phyloP scores from a whole-genome alignment of 2,329 filamentous ascomycete species.

The Aspergillus amoenus region DNA sequence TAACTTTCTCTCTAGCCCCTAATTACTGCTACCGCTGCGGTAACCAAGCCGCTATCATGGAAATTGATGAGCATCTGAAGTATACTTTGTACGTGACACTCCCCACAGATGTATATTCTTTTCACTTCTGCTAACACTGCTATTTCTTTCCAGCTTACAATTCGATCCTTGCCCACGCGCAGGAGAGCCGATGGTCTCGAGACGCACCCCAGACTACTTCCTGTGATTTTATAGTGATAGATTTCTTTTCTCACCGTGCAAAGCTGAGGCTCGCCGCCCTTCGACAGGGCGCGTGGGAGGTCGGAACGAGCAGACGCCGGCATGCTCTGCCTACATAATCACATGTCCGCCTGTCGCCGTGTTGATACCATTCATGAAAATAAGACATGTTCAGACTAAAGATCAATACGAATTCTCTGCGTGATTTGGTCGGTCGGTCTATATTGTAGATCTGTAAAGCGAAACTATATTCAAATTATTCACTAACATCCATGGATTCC shows the following conservation, averaged over 20 bases:
- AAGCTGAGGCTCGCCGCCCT: slow-evolving; percentile 23
- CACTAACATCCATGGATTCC: no score
- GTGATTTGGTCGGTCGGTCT: neutral
- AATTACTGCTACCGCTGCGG: slow-evolving; percentile 99
- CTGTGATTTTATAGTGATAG: slow-evolving; percentile 58
- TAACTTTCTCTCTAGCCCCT: slow-evolving; percentile 55
- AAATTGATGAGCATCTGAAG: slow-evolving; percentile 98
- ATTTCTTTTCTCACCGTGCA: slow-evolving; percentile 25
- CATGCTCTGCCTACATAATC: slow-evolving; percentile 32
- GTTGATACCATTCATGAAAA: slow-evolving; percentile 45
- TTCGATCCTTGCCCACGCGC: slow-evolving; percentile 97
- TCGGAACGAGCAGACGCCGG: slow-evolving; percentile 29
- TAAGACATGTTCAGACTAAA: slow-evolving; percentile 30
- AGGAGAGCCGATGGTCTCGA: slow-evolving; percentile 97
- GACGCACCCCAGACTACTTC: slow-evolving; percentile 98
- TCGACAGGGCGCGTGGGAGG: slow-evolving; percentile 28
- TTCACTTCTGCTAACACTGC: slow-evolving; percentile 10
- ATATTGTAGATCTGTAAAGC: neutral
- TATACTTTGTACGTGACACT: slow-evolving; percentile 88
- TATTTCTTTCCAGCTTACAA: slow-evolving; percentile 71
- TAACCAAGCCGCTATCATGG: slow-evolving; percentile 99
- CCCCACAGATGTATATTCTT: neutral
- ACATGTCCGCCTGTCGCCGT: slow-evolving; percentile 36
- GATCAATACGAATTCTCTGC: neutral
- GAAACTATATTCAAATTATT: neutral